Base-by-base conservation (phyloP, 2,329 filamentous ascomycete species). In the Xylaria sp. region DNA sequence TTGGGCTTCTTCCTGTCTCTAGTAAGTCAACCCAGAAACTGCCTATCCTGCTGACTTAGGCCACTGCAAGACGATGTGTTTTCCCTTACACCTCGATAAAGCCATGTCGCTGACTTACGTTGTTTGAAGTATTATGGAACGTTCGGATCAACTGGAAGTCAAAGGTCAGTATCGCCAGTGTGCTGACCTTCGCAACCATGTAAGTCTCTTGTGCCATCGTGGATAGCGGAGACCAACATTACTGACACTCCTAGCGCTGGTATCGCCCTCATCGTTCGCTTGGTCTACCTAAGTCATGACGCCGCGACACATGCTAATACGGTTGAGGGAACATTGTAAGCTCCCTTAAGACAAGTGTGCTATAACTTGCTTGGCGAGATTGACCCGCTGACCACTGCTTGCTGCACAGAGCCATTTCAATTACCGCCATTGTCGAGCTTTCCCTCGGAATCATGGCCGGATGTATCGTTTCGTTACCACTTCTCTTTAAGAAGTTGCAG, bases 171-270 rank as follows among this genome's bases (percentile, higher is more conserved):
- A 73, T 83, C 34, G 76, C 75, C 3, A 64, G 76, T 2, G 75
- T 84, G 52, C 68, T 84, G 2, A 74, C 78, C 47, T 76, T 83
- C 70, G 81, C 76, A 10, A 75, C 80, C 60, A 67, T 83, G 79
- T 82, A 70, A 68, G 74, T 2, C 8, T 23, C 1, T n/a, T 0
- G 2, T 6, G 7, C 50, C 8, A n/a, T 4, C 9, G 23, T 37
- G 30, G 52, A n/a, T 34, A 6, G 13, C 11, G 30, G 5, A 49
- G 18, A 11, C 9, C 23, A 16, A 48, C 19, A 35, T 9, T 54
- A 18, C 58, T 67, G 3, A 61, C 18, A 18, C n/a, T 7, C 1
- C 4, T 48, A 77, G 76, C 49, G 75, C 75, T 23, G 75, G 75
- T 2, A 64, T 75, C 8, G 74, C 75, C 6, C 68, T 77, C 11